Evolutionary conservation across 2,329 filamentous ascomycete genomes (phyloP).

Genomic region (Fusarium sp.): DNA sequence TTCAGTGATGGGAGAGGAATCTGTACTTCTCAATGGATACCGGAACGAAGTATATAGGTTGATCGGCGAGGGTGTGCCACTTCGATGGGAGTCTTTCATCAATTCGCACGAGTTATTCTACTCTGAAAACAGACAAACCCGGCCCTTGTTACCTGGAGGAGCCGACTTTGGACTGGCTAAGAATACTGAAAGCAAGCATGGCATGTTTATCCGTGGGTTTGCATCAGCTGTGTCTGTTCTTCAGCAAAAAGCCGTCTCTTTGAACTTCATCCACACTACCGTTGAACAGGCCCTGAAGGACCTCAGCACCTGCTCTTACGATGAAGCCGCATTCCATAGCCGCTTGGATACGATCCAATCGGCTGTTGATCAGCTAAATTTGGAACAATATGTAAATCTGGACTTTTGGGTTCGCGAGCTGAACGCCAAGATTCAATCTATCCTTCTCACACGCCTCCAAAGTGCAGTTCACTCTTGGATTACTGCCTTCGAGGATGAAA

Average conservation of each 20-base stretch:
- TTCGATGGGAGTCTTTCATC: conserved; percentile 98
- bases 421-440: conserved; percentile 86
- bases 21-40: conserved; percentile 89
- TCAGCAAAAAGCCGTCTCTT: conserved; percentile 85
- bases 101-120: conserved; percentile 91
- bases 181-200: conserved; percentile 88
- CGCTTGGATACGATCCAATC: conserved; percentile 89
- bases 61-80: conserved; percentile 86
- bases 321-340: conserved; percentile 80
- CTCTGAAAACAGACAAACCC: conserved; percentile 64
- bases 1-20: conserved; percentile 85
- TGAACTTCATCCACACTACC: conserved; percentile 83
- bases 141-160: conserved; percentile 57
- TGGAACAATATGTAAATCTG: conserved; percentile 96
- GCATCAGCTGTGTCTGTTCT: conserved; percentile 87
- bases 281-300: conserved; percentile 86
- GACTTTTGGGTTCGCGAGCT: conserved; percentile 89
- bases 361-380: conserved; percentile 93
- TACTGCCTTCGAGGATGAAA: conserved; percentile 79
- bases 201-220: conserved; percentile 96
- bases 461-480: conserved; percentile 91
- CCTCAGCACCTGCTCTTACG: conserved; percentile 86
- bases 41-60: conserved; percentile 89
- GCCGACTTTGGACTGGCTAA: conserved; percentile 62
- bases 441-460: conserved; percentile 84